Conservation (phyloP, 177 flowering plant species). For the Tripterygium wilfordii region DNA sequence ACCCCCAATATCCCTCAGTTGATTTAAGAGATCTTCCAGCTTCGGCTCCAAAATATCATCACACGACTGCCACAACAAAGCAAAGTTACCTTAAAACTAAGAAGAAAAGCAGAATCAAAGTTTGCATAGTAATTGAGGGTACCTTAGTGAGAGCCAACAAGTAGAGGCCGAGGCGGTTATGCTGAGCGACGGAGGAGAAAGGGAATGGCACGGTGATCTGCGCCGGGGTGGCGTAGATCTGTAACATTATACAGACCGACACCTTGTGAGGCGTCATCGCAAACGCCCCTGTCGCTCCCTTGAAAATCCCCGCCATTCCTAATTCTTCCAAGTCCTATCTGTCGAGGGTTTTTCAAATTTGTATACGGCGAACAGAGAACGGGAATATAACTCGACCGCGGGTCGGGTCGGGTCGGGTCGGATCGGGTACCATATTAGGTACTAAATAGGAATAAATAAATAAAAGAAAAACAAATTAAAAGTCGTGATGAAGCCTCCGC, state of each 20-base stretch:
- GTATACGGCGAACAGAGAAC: neutral
- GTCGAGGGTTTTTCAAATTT: neutral
- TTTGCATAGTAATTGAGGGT: neutral
- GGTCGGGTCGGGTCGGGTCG: neutral
- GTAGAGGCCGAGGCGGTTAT: slow-evolving; percentile 73
- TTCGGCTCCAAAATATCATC: slow-evolving; percentile 80
- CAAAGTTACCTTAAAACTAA: neutral
- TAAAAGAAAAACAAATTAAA: no score
- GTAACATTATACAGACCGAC: slow-evolving; percentile 67
- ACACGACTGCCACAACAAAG: slow-evolving; percentile 43
- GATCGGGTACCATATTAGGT: neutral
- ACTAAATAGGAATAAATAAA: no score
- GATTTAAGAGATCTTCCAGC: slow-evolving; percentile 59
- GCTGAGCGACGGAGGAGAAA: slow-evolving; percentile 77
- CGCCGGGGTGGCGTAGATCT: slow-evolving; percentile 60
- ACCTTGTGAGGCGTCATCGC: slow-evolving; percentile 83
- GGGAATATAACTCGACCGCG: neutral
- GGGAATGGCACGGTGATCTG: slow-evolving; percentile 57
- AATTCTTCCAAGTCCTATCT: neutral
- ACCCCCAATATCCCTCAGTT: slow-evolving; percentile 54
- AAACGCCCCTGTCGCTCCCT: slow-evolving; percentile 37
- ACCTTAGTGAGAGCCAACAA: slow-evolving; percentile 79
- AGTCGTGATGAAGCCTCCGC: no score
- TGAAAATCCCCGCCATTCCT: slow-evolving; percentile 34
- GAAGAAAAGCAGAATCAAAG: no score